Base-by-base conservation (phyloP, 345 rosid species). In the Clarkia xantiana region DNA sequence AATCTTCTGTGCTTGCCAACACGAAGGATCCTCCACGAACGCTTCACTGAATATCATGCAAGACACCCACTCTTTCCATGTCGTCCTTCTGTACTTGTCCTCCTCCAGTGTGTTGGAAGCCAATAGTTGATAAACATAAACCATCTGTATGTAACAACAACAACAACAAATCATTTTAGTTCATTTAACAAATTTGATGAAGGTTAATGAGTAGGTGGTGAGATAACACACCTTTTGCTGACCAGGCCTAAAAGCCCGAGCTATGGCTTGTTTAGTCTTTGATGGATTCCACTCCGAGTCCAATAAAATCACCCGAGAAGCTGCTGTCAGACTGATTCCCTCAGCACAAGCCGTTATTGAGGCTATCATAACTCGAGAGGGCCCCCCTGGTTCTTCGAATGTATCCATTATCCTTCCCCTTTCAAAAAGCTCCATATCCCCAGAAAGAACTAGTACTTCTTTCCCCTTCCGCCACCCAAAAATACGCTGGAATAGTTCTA, bases 31-130 rank as follows among this genome's bases (percentile, higher is more conserved):
- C 62, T 79, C 96, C 43, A 81, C 94, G 40, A 86, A 80, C 5
- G 75, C 94, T 62, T 91, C 98, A 2, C 98, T 91, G 22, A 91
- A 91, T 44, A 91, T 91, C 96, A 84, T 86, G 53, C 86, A 72
- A 0, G 98, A 86, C 8, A 91, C 87, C 96, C 98, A 91, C 40
- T 86, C 96, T 63, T 91, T 91, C 98, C 96, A 86, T 40, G 96
- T 82, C 2, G 98, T 91, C 74, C 96, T 73, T 14, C 77, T 53
- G 40, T 91, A 80, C 74, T 86, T 86, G 42, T 84, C 98, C 63
- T 84, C 94, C 62, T 86, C 98, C 13, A 86, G 73, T 8, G 96
- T 75, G 53, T 80, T 84, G 0, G 84, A 72, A 1, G 86, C 84
- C 51, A 91, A 65, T 17, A 89, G 88, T 65, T 85, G 97, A 71